Evolutionary conservation across 306 rosid genomes (phyloP), one percentile per base, ranked within the genome.

Genomic region (Ormosia semicastrata): DNA sequence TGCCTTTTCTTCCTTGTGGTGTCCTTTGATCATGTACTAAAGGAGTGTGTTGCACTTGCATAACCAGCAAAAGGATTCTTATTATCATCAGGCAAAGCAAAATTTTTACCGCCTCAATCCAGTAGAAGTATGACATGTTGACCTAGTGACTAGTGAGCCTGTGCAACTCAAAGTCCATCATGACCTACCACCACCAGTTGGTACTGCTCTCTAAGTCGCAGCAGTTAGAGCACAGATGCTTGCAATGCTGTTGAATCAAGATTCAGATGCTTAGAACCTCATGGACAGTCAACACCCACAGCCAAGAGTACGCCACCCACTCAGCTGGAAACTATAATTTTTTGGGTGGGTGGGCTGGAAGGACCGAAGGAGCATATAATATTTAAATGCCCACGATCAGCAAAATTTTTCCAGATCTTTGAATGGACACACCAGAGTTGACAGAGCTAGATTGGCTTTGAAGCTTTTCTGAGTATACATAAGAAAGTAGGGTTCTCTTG

Each of bases 401-500:
- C 75, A 66, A 18, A 68, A 29, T 14, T 0, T 64, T 30, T 73
- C 60, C 75, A 52, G 85, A 60, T 63, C 57, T 36, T 49, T 80
- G 65, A 36, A 60, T 62, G 74, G 58, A 18, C 73, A 8, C 75
- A 52, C 80, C 49, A 37, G 32, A 15, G 37, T 39, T 73, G 60
- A 24, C 73, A 63, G 44, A 73, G 74, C 74, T 50, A 60, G 40
- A 46, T 73, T 64, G 60, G 6, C 30, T 32, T 54, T 75, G 14
- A 36, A 37, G n/a, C 32, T 62, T 47, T 64, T 71, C 72, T 24
- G 64, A 60, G 17, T 15, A 30, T 7, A 46, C n/a, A 47, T 72
- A 12, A 49, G 32, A 47, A 80, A 59, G 60, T 30, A 32, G 49
- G 34, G 50, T 15, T 80, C 24, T 18, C 63, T 70, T 10, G 4